Evolutionary conservation across 176 grass and related monocot species (phyloP), one percentile per base, ranked within the genome.

Genomic region (Carex pumila): DNA sequence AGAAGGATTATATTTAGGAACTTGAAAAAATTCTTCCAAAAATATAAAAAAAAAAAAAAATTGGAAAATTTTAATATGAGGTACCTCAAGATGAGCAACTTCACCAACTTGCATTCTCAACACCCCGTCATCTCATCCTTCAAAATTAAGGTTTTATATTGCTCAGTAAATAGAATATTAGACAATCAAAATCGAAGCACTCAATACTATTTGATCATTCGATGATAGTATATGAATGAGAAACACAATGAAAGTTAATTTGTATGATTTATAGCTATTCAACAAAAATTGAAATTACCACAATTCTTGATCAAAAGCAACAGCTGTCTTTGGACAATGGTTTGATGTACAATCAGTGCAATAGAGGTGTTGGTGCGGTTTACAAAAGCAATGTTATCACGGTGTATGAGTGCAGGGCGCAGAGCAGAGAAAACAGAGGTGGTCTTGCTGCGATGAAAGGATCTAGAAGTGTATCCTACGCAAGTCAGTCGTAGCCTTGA

Each of bases 51-150:
- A 14, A 3, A 2, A 0, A 4, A 4, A 31, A 29, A 2, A 54
- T 25, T 75, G 18, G 5, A 31, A 11, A 53, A 76, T 7, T 30
- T 5, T 25, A 74, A 52, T 0, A 2, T 67, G 34, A 13, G 83
- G 8, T 91, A 98, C 96, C 91, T 86, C 85, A 63, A 98, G 86
- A 70, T 85, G 93, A 88, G 91, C 96, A 86, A 79, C 70, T 89
- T 98, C 96, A 65, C 91, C 96, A 32, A 98, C 12, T 85, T 98
- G 88, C 96, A 98, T 98, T 60, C 56, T 82, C 91, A 98, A 62
- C 88, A 98, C 96, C 84, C 96, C 92, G 78, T 95, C 93, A 49
- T 98, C 96, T 93, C 91, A 98, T 89, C 96, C 96, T 98, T 50
- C 19, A 55, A 76, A 54, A 31, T 74, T 75, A 39, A 82, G 0